These are phyloP conservation scores for Diophrys appendiculata DNA, from an alignment of 73 alveolate genomes.

Conservation along the genomic window DNA sequence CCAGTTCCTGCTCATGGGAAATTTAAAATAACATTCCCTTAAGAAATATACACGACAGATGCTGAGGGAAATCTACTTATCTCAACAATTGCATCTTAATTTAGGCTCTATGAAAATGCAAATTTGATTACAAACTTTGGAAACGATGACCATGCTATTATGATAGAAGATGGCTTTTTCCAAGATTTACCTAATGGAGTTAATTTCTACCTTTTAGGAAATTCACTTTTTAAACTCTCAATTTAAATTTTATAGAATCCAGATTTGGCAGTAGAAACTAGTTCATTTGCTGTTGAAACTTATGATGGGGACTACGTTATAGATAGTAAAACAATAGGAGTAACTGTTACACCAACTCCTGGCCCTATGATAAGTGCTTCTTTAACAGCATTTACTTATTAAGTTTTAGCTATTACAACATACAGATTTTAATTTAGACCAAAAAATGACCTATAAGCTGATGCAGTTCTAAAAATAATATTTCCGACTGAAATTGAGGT, in stretches of 20 bases:
- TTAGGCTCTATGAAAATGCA: neutral
- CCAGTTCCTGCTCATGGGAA: neutral
- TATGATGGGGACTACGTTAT: conserved; percentile 21
- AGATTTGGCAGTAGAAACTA: neutral
- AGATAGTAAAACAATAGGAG: conserved; percentile 3
- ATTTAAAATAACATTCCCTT: neutral
- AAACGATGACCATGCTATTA: neutral
- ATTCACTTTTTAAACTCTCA: neutral
- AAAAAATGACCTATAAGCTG: neutral
- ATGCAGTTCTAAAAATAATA: neutral
- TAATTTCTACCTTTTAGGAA: neutral
- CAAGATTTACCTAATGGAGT: neutral
- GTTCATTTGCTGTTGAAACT: neutral
- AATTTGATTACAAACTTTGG: neutral
- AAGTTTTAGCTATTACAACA: conserved; percentile 3
- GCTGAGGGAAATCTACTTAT: neutral
- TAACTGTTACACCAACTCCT: conserved; percentile 21
- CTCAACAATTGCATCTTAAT: neutral
- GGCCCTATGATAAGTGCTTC: conserved; percentile 4
- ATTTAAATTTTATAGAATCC: neutral
- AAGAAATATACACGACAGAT: neutral
- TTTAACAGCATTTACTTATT: neutral
- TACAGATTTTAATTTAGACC: conserved; percentile 11
- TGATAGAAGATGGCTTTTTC: neutral
- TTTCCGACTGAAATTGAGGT: conserved; percentile 18